A percentile compares a stretch with the other conserved stretches of the same genome.
Conservation (phyloP, 2,329 filamentous ascomycete species). For the Aspergillus clavatus region DNA sequence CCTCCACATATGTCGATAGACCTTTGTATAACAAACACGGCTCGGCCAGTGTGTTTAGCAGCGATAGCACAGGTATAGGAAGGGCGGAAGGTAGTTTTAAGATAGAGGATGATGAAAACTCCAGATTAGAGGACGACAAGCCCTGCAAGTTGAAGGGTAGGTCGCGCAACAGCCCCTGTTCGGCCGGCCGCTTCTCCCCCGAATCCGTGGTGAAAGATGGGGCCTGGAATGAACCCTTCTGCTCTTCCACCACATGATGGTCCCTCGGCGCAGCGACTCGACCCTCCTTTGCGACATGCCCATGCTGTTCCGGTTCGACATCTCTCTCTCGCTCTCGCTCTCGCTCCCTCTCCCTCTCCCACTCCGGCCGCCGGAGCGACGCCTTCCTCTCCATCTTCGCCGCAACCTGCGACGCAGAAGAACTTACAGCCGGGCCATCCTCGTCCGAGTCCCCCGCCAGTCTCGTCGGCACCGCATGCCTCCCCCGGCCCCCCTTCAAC, state of each 20-base stretch:
- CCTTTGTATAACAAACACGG: slow-evolving; percentile 86
- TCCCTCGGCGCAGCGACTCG: slow-evolving; percentile 14
- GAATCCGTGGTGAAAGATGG: slow-evolving; percentile 16
- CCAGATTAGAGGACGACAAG: slow-evolving; percentile 76
- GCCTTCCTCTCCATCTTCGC: slow-evolving; percentile 23
- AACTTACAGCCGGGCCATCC: slow-evolving; percentile 37
- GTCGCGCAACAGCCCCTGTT: slow-evolving; percentile 67
- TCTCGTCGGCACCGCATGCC: slow-evolving; percentile 19
- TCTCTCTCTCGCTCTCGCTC: slow-evolving; percentile 19
- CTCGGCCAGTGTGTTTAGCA: slow-evolving; percentile 85
- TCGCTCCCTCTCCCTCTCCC: slow-evolving; percentile 18
- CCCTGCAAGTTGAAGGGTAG: slow-evolving; percentile 91
- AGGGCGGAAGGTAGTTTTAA: slow-evolving; percentile 74
- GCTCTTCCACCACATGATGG: slow-evolving; percentile 14
- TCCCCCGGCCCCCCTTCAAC: slow-evolving; percentile 20
- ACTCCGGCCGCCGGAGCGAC: slow-evolving; percentile 20
- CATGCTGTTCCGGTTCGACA: slow-evolving; percentile 16
- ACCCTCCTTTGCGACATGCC: slow-evolving; percentile 6
- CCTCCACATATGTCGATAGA: slow-evolving; percentile 75
- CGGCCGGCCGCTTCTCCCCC: slow-evolving; percentile 54
- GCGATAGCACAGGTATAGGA: slow-evolving; percentile 76
- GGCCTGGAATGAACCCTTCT: slow-evolving; percentile 8
- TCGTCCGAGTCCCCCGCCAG: slow-evolving; percentile 27
- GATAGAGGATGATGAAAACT: slow-evolving; percentile 64
- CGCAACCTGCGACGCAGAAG: slow-evolving; percentile 37